A percentile compares a stretch with the other conserved stretches of the same genome.
Conservation (phyloP, 75 land plant species). For the Larix kaempferi region DNA sequence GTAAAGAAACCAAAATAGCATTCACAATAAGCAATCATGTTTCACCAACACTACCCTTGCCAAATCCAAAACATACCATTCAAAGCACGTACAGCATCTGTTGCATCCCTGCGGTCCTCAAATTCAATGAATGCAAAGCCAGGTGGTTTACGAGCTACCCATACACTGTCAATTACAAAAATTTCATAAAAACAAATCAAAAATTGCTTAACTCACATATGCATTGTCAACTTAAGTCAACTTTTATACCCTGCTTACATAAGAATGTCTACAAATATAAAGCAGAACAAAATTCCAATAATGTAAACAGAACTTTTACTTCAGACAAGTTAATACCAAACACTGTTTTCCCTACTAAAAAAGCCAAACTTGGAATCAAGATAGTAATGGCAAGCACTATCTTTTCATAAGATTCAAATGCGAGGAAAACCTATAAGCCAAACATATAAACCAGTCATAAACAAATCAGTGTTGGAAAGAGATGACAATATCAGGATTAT, state of each 20-base stretch:
- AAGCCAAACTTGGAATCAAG: neutral
- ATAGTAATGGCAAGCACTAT: too few relatives aligned
- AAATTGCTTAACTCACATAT: neutral
- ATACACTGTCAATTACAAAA: conserved; percentile 58
- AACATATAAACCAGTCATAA: too few relatives aligned
- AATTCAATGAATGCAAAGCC: conserved; percentile 96
- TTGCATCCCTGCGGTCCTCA: conserved; percentile 88
- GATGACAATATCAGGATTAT: too few relatives aligned
- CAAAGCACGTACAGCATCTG: conserved; percentile 79
- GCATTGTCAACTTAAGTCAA: neutral
- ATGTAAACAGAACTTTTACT: neutral
- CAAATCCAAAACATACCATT: conserved; percentile 49
- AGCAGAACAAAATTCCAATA: neutral
- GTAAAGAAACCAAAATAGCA: neutral
- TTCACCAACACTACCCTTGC: neutral
- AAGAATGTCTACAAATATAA: neutral
- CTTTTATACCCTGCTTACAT: neutral
- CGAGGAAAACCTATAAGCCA: neutral
- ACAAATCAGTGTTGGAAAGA: too few relatives aligned
- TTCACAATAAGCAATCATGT: neutral
- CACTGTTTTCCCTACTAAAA: neutral
- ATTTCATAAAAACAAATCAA: conserved; percentile 2
- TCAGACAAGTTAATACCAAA: neutral
- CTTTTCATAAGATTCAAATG: neutral
- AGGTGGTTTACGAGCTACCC: conserved; percentile 97